Conservation (phyloP, 1,284 basidiomycete genomes). For the Tilletia caries region DNA sequence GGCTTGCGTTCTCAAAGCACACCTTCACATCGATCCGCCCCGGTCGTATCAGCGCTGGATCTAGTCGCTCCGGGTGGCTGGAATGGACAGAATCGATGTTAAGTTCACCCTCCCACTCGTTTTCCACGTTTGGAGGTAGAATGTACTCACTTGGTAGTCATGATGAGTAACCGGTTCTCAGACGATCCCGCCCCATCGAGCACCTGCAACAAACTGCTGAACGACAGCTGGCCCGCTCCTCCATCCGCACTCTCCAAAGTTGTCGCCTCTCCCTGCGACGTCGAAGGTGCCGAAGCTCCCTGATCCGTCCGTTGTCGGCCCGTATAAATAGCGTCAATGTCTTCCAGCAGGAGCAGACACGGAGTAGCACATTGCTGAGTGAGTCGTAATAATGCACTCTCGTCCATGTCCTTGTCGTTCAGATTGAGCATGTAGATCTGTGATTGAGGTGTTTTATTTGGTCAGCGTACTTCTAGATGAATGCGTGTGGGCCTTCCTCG, state of each 20-base stretch:
- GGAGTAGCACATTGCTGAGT: conserved; percentile 2
- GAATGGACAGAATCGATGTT: no score
- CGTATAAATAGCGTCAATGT: background rate
- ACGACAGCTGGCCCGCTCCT: background rate
- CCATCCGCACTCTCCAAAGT: background rate
- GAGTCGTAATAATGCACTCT: background rate
- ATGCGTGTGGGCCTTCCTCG: background rate
- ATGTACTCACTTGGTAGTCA: conserved; percentile 10
- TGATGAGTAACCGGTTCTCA: conserved; percentile 10
- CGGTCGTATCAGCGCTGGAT: conserved; percentile 4
- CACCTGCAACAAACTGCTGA: conserved; percentile 11
- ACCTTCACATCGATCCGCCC: conserved; percentile 9
- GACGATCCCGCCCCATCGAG: background rate
- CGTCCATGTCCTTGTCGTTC: conserved; percentile 7
- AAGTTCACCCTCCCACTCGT: no score
- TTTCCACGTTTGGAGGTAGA: no score
- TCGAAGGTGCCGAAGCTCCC: background rate
- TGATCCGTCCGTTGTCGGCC: background rate
- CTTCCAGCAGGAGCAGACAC: background rate
- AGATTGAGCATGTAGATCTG: conserved; percentile 5
- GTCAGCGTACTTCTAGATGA: background rate
- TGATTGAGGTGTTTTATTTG: background rate
- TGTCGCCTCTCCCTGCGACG: background rate
- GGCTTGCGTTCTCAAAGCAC: conserved; percentile 7
- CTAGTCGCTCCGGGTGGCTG: conserved; percentile 8